These are phyloP conservation scores for Apophysomyces trapeziformis DNA, from an alignment of 371 early-diverging fungal species.

Conservation along the genomic window DNA sequence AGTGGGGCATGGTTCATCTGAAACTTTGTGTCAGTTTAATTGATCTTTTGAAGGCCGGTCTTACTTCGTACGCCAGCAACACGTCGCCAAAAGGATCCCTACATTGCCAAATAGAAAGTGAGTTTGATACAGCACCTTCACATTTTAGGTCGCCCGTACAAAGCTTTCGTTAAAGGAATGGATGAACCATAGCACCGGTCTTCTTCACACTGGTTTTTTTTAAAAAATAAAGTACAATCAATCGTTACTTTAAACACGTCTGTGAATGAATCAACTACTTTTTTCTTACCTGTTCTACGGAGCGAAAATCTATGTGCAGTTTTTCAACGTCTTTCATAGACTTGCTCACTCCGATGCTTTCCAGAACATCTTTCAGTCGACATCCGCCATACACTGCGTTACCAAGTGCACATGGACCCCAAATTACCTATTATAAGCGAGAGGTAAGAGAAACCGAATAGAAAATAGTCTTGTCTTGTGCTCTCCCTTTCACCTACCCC, in stretches of 20 bases:
- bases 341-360: slow-evolving; percentile 48
- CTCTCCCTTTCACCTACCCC: slow-evolving; percentile 46
- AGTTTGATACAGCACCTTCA: no score
- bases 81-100: slow-evolving; percentile 82
- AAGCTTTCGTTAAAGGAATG: slow-evolving; percentile 78
- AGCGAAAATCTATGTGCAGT: slow-evolving; percentile 76
- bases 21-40: background rate
- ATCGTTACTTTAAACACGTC: background rate
- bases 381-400: slow-evolving; percentile 84
- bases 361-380: slow-evolving; percentile 74
- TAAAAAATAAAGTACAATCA: no score
- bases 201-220: slow-evolving; percentile 51
- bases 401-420: slow-evolving; percentile 82
- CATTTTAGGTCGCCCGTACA: slow-evolving; percentile 42
- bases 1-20: slow-evolving; percentile 85
- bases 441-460: background rate
- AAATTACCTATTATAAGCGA: slow-evolving; percentile 52
- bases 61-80: slow-evolving; percentile 73
- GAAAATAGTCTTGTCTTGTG: no score
- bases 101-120: background rate
- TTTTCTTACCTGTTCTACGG: slow-evolving; percentile 64
- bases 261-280: background rate
- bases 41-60: background rate
- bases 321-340: slow-evolving; percentile 38
- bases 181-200: slow-evolving; percentile 82